A percentile compares a stretch with the other conserved stretches of the same genome.
These are phyloP conservation scores for Metschnikowia peoriensis DNA, from an alignment of 805 yeast genomes.

Conservation along the genomic window DNA sequence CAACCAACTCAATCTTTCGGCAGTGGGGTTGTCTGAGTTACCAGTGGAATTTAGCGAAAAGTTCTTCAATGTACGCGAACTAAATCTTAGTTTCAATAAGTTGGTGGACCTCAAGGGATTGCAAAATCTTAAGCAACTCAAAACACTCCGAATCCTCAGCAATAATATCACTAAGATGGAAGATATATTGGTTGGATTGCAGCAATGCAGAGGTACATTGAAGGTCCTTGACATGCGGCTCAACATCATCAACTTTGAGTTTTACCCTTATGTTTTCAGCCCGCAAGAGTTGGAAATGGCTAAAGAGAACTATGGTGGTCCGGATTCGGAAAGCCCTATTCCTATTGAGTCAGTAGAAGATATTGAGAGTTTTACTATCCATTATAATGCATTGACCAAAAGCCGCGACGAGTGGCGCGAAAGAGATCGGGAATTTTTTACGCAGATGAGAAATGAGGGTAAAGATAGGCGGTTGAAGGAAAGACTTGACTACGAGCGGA, in stretches of 20 bases:
- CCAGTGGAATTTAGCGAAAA: constrained; percentile 36
- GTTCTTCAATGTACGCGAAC: constrained; percentile 47
- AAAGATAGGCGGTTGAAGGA: constrained; percentile 20
- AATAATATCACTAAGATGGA: constrained; percentile 41
- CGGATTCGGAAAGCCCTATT: constrained; percentile 27
- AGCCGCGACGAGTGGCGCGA: constrained; percentile 38
- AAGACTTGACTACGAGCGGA: constrained; percentile 33
- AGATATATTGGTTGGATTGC: constrained; percentile 29
- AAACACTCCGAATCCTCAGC: constrained; percentile 43
- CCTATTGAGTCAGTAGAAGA: constrained; percentile 49
- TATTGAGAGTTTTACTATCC: constrained; percentile 50
- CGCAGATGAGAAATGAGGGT: constrained; percentile 21
- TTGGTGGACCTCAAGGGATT: constrained; percentile 36
- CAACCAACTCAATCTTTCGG: constrained; percentile 42
- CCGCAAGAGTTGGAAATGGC: constrained; percentile 37
- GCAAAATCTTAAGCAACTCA: constrained; percentile 31
- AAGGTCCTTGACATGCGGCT: constrained; percentile 47
- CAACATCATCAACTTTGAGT: constrained; percentile 45
- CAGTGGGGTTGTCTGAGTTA: constrained; percentile 40
- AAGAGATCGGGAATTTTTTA: constrained; percentile 34
- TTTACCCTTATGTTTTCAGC: constrained; percentile 54
- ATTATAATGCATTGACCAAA: constrained; percentile 41
- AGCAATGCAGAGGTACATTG: constrained; percentile 31
- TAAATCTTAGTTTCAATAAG: constrained; percentile 52
- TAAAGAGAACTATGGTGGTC: constrained; percentile 6